Percentiles rank a stretch among this genome's conserved stretches.
Evolutionary conservation across 805 yeast genomes (phyloP).

Genomic region (Suhomyces xylopsoci): DNA sequence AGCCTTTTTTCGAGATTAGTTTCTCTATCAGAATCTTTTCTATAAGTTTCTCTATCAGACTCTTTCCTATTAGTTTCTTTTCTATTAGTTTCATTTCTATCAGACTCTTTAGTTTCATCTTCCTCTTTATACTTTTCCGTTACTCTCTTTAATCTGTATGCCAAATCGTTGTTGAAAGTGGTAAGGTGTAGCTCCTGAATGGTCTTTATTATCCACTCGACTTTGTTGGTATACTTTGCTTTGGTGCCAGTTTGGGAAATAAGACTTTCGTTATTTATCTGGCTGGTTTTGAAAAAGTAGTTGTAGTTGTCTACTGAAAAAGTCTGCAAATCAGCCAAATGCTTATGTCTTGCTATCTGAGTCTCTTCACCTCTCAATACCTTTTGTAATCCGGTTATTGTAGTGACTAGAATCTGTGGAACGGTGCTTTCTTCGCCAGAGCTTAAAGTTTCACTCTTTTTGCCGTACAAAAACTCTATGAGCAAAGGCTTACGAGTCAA

Average conservation of each 20-base stretch:
- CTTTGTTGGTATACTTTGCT: constrained; percentile 11
- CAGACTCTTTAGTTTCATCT: too few species aligned
- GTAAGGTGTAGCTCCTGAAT: constrained; percentile 13
- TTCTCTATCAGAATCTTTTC: too few species aligned
- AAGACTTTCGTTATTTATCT: constrained; percentile 5
- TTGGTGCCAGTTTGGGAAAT: constrained; percentile 11
- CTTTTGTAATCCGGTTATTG: constrained; percentile 11
- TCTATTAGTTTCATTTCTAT: too few species aligned
- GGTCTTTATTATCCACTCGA: constrained; percentile 10
- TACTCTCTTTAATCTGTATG: constrained; percentile 3
- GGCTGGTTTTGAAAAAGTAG: constrained; percentile 13
- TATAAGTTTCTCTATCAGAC: too few species aligned
- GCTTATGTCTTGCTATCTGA: not conserved
- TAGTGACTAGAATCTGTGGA: constrained; percentile 21
- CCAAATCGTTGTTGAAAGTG: constrained; percentile 5
- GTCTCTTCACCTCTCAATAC: constrained; percentile 6
- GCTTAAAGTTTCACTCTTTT: not conserved
- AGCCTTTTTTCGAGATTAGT: constrained; percentile 8
- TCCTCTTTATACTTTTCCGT: not conserved
- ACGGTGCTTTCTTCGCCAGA: constrained; percentile 1
- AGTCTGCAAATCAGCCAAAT: constrained; percentile 12
- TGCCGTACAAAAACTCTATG: constrained; percentile 11
- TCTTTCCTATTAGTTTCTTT: too few species aligned
- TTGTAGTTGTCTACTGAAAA: constrained; percentile 24
- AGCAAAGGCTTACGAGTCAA: constrained; percentile 16